A percentile compares a stretch with the other conserved stretches of the same genome.
phyloP scores from a whole-genome alignment of 768 basidiomycete genomes.

The Russula earlei region DNA sequence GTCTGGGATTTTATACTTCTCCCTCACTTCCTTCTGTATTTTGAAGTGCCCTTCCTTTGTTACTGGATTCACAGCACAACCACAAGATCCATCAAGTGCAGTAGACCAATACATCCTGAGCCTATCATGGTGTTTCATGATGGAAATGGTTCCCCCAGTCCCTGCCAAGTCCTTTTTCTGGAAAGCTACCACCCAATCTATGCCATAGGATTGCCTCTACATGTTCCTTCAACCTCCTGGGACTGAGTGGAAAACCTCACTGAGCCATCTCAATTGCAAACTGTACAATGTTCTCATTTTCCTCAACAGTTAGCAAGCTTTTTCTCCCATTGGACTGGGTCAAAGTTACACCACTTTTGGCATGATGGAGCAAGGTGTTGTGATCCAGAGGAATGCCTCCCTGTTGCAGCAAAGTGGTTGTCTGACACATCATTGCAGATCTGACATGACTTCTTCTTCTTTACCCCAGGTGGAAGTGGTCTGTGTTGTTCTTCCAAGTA shows the following conservation, averaged over 20 bases:
- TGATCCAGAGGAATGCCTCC: too few species aligned
- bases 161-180: conserved; percentile 25
- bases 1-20: conserved; percentile 12
- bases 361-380: too few species aligned
- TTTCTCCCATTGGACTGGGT: too few species aligned
- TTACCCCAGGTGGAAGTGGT: too few species aligned
- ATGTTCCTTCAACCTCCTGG: conserved; percentile 26
- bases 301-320: not conserved
- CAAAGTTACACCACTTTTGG: too few species aligned
- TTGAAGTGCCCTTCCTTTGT: conserved; percentile 30
- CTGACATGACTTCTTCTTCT: too few species aligned
- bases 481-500: too few species aligned
- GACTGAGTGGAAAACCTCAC: not conserved
- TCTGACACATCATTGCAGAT: too few species aligned
- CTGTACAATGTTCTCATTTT: not conserved
- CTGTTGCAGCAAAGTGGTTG: too few species aligned
- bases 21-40: conserved; percentile 25
- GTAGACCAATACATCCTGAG: conserved; percentile 27
- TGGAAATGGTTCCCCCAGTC: conserved; percentile 29
- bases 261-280: not conserved
- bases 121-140: conserved; percentile 23
- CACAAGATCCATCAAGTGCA: conserved; percentile 29
- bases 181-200: conserved; percentile 4
- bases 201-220: conserved; percentile 23
- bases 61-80: conserved; percentile 30